Conservation (phyloP, 495 filamentous ascomycete species). For the Cladorrhinum samala region DNA sequence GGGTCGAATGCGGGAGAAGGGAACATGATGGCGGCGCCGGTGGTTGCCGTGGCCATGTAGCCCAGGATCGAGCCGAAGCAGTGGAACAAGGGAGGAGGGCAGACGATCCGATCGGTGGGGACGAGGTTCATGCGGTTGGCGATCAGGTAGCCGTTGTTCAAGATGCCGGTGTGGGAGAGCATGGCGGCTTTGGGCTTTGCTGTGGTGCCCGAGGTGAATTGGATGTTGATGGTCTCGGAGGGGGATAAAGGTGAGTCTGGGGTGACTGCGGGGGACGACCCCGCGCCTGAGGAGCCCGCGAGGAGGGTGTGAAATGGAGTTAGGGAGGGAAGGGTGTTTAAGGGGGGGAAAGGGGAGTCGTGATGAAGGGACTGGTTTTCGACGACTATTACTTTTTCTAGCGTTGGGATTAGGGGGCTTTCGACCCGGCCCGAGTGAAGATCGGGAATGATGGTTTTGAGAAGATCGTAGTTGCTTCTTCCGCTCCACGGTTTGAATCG, state of each 20-base stretch:
- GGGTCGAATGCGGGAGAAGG: conserved; percentile 85
- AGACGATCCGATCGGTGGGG: conserved; percentile 58
- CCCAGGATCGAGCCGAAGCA: conserved; percentile 89
- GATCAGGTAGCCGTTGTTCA: conserved; percentile 74
- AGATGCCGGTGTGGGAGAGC: conserved; percentile 72
- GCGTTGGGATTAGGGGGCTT: conserved; percentile 60
- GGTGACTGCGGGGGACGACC: conserved; percentile 33
- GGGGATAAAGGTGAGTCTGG: conserved; percentile 49
- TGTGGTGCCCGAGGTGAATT: conserved; percentile 95
- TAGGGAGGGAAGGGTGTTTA: conserved; percentile 20
- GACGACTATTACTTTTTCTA: conserved; percentile 66
- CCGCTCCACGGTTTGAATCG: conserved; percentile 65
- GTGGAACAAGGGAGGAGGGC: conserved; percentile 66
- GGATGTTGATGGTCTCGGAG: conserved; percentile 83
- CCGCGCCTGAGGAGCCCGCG: conserved; percentile 8
- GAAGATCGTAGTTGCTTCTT: conserved; percentile 65
- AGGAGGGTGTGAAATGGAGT: conserved; percentile 41
- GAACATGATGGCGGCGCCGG: conserved; percentile 78
- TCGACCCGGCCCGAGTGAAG: conserved; percentile 47
- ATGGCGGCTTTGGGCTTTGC: conserved; percentile 87
- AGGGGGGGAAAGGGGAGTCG: conserved; percentile 22
- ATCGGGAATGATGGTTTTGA: conserved; percentile 59
- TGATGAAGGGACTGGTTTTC: conserved; percentile 65
- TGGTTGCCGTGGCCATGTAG: conserved; percentile 90
- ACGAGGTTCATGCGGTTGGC: conserved; percentile 62